Conservation (phyloP, 2,329 filamentous ascomycete genomes). For the Aspergillus sp. region DNA sequence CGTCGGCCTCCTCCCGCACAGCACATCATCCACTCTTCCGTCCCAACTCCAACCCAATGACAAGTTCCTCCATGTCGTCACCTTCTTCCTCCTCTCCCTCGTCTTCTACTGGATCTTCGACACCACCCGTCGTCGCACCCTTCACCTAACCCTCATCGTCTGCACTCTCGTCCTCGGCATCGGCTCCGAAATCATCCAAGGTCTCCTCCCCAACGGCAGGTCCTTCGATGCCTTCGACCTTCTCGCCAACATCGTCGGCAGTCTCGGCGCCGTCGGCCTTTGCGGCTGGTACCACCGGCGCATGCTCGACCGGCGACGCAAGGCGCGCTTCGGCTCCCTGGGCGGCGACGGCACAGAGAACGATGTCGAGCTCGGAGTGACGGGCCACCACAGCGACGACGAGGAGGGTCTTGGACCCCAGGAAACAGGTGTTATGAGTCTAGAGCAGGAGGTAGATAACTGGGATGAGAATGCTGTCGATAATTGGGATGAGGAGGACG, state of each 20-base stretch:
- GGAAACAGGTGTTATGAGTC: slow-evolving; percentile 64
- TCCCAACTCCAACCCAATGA: slow-evolving; percentile 70
- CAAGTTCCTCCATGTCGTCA: slow-evolving; percentile 82
- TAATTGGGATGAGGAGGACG: slow-evolving; percentile 64
- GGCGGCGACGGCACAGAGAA: slow-evolving; percentile 48
- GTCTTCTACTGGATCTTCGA: slow-evolving; percentile 97
- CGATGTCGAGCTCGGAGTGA: slow-evolving; percentile 73
- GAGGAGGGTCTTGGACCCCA: slow-evolving; percentile 50
- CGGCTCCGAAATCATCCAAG: slow-evolving; percentile 60
- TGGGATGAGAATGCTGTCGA: slow-evolving; percentile 85
- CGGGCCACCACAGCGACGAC: slow-evolving; percentile 46
- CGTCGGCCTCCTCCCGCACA: slow-evolving; percentile 68
- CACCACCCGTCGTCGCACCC: slow-evolving; percentile 77
- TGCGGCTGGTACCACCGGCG: slow-evolving; percentile 93
- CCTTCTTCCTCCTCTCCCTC: slow-evolving; percentile 83
- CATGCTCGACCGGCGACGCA: slow-evolving; percentile 85
- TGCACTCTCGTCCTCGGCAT: slow-evolving; percentile 66
- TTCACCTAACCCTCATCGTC: slow-evolving; percentile 79
- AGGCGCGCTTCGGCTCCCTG: slow-evolving; percentile 71
- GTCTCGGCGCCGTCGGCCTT: slow-evolving; percentile 67
- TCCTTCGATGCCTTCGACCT: slow-evolving; percentile 81
- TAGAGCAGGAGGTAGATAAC: slow-evolving; percentile 86
- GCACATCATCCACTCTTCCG: slow-evolving; percentile 38
- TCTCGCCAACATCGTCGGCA: slow-evolving; percentile 81
- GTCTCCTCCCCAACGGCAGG: slow-evolving; percentile 70